Percentiles rank a stretch among this genome's conserved stretches.
Evolutionary conservation across 1,284 basidiomycete species (phyloP).

Genomic region (Xanthoconium separans): DNA sequence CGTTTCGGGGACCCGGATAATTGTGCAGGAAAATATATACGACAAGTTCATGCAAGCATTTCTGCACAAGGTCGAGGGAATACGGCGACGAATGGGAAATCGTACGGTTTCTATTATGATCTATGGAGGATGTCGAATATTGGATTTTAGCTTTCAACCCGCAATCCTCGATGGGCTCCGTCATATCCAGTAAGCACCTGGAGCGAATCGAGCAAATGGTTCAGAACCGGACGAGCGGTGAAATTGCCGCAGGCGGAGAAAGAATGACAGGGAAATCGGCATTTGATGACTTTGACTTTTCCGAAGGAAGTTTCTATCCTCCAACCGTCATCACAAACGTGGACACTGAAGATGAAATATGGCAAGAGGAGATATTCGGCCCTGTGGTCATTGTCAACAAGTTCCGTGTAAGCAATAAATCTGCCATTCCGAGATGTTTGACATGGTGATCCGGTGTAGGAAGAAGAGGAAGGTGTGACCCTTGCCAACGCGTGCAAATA

Average conservation of each 20-base stretch:
- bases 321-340: slow-evolving; percentile 72
- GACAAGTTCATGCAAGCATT: slow-evolving; percentile 63
- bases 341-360: slow-evolving; percentile 59
- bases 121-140: neutral
- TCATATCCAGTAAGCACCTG: slow-evolving; percentile 67
- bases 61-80: slow-evolving; percentile 59
- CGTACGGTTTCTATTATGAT: slow-evolving; percentile 48
- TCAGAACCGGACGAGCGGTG: slow-evolving; percentile 42
- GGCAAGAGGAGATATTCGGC: slow-evolving; percentile 82
- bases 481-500: slow-evolving; percentile 78
- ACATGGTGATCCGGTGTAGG: slow-evolving; percentile 35
- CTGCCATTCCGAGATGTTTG: neutral
- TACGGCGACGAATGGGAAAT: slow-evolving; percentile 69
- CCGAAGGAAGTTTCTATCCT: slow-evolving; percentile 68
- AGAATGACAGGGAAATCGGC: slow-evolving; percentile 57
- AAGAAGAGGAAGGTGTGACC: slow-evolving; percentile 61
- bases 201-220: slow-evolving; percentile 63
- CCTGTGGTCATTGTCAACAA: slow-evolving; percentile 71
- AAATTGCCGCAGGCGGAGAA: slow-evolving; percentile 63
- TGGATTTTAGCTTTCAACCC: slow-evolving; percentile 58
- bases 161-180: slow-evolving; percentile 69
- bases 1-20: slow-evolving; percentile 73
- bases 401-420: slow-evolving; percentile 49
- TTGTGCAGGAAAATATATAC: slow-evolving; percentile 69
- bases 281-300: slow-evolving; percentile 69